phyloP scores from a whole-genome alignment of 768 basidiomycete genomes.

The Tylopilus sp. region DNA sequence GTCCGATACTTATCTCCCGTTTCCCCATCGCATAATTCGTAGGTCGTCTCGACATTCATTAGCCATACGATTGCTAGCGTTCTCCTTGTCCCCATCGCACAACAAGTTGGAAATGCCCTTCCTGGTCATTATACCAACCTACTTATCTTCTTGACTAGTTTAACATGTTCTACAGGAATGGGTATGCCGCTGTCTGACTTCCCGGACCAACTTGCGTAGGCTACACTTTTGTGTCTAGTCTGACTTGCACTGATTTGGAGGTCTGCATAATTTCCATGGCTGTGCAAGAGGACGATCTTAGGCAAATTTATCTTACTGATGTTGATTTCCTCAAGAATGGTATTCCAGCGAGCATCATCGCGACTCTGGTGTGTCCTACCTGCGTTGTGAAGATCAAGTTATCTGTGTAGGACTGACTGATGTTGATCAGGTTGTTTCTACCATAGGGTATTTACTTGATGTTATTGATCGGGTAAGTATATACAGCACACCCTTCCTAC shows the following conservation, averaged over 20 bases:
- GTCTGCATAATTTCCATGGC: conserved; percentile 45
- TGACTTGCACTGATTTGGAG: conserved; percentile 29
- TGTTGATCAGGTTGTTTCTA: conserved; percentile 15
- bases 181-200: conserved; percentile 99
- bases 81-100: conserved; percentile 96
- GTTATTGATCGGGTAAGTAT: conserved; percentile 16
- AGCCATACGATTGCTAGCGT: conserved; percentile 97
- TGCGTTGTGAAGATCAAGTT: too few species aligned
- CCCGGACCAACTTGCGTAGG: conserved; percentile 95
- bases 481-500: too few species aligned
- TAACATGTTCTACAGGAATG: conserved; percentile 96
- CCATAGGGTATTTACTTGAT: conserved; percentile 19
- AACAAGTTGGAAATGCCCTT: conserved; percentile 80
- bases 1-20: conserved; percentile 9
- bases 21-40: neutral
- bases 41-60: conserved; percentile 92
- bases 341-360: conserved; percentile 89
- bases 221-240: neutral
- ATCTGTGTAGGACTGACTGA: neutral
- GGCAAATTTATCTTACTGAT: conserved; percentile 80
- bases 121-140: conserved; percentile 67
- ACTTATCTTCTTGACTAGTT: conserved; percentile 88
- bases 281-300: conserved; percentile 92
- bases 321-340: conserved; percentile 92
- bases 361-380: conserved; percentile 58